Percentiles rank a stretch among this genome's conserved stretches.
Evolutionary conservation across 108 stramenopile genomes (phyloP).

Genomic region (Nitzschia inconspicua): DNA sequence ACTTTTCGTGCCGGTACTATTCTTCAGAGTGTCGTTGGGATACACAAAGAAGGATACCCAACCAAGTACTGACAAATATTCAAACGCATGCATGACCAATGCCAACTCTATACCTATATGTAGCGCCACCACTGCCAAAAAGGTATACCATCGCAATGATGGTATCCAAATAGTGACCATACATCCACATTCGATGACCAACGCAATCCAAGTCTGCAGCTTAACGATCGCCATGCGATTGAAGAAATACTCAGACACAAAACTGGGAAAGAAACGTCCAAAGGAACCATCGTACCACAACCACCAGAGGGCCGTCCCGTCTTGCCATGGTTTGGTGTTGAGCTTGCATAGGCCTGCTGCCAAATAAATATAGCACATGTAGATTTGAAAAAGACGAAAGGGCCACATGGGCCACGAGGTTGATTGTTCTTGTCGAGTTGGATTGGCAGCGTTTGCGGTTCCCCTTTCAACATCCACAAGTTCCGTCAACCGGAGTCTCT

Average conservation of each 20-base stretch:
- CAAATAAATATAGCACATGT: conserved; percentile 5
- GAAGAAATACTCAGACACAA: neutral
- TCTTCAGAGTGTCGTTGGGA: conserved; percentile 2
- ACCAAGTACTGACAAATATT: conserved; percentile 13
- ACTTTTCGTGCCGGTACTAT: neutral
- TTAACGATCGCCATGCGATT: conserved; percentile 4
- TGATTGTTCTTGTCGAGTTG: neutral
- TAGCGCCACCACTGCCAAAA: conserved; percentile 2
- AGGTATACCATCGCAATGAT: neutral
- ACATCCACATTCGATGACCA: neutral
- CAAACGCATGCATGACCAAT: conserved; percentile 10
- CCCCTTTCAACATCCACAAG: no score
- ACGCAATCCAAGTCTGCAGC: conserved; percentile 5
- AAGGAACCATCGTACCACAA: conserved; percentile 4
- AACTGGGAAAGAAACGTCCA: conserved; percentile 3
- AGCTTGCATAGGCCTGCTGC: conserved; percentile 5
- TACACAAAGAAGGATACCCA: conserved; percentile 12
- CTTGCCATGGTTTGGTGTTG: neutral
- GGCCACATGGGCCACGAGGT: conserved; percentile 12
- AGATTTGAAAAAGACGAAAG: conserved; percentile 6
- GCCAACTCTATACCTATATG: conserved; percentile 17
- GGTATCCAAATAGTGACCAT: conserved; percentile 6
- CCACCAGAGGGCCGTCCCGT: neutral
- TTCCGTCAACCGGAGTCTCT: no score
- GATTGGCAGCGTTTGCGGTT: neutral